A percentile compares a stretch with the other conserved stretches of the same genome.
phyloP scores from a whole-genome alignment of 139 green algal species.

The Chlorella sp. region DNA sequence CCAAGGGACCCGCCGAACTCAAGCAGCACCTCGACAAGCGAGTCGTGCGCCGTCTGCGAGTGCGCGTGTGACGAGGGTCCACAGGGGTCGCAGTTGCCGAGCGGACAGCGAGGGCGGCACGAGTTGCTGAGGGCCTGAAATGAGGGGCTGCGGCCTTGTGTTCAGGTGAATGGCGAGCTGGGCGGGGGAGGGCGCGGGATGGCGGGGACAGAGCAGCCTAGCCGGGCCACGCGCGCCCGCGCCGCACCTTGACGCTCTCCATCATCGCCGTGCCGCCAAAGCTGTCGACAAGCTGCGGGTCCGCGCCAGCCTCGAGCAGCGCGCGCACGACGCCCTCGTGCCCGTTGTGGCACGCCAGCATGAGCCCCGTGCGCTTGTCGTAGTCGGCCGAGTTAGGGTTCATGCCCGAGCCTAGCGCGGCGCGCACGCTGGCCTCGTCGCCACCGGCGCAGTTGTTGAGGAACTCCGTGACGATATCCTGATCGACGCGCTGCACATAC shows the following conservation, averaged over 20 bases:
- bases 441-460: slow-evolving; percentile 5
- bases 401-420: slow-evolving; percentile 49
- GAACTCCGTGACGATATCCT: background rate
- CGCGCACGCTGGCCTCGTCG: slow-evolving; percentile 15
- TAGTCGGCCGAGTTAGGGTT: slow-evolving; percentile 22
- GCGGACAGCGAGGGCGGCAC: too few species aligned
- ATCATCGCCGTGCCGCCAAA: slow-evolving; percentile 21
- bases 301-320: slow-evolving; percentile 33
- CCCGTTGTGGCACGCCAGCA: slow-evolving; percentile 45
- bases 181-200: too few species aligned
- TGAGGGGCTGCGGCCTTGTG: too few species aligned
- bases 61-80: too few species aligned
- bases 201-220: too few species aligned
- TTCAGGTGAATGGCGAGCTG: too few species aligned
- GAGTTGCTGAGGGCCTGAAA: too few species aligned
- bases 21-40: background rate
- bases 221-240: too few species aligned
- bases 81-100: too few species aligned
- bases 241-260: slow-evolving; percentile 9
- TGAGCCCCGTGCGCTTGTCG: slow-evolving; percentile 40
- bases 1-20: background rate
- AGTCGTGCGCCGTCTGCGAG: background rate
- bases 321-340: slow-evolving; percentile 28
- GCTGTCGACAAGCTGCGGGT: background rate
- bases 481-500: background rate